Percentiles rank a stretch among this genome's conserved stretches.
Conservation (phyloP, 305 asterid genomes). For the Solanum hybrid region DNA sequence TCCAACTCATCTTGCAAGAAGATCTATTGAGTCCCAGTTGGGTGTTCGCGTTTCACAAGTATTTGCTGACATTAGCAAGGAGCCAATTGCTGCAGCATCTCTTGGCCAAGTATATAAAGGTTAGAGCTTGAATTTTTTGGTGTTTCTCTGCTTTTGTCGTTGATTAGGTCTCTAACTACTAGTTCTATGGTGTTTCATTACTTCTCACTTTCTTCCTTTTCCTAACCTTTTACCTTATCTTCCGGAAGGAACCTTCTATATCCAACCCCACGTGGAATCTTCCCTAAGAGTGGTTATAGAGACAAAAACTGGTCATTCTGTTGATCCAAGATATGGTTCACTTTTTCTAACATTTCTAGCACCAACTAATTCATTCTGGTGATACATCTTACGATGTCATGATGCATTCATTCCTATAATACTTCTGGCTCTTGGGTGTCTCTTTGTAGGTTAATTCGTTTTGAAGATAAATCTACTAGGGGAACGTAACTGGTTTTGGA, state of each 20-base stretch:
- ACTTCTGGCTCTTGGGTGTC: neutral
- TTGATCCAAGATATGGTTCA: neutral
- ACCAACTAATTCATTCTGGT: neutral
- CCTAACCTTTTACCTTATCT: neutral
- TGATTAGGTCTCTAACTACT: neutral
- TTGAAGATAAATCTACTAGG: neutral
- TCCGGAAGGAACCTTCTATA: neutral
- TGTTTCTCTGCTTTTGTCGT: neutral
- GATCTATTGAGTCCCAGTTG: slow-evolving; percentile 76
- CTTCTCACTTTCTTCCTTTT: neutral
- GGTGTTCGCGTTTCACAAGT: slow-evolving; percentile 72
- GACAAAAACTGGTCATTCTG: neutral
- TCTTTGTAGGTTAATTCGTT: neutral
- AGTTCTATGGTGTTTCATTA: neutral
- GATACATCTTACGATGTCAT: neutral
- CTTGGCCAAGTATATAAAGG: slow-evolving; percentile 98
- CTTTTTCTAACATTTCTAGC: neutral
- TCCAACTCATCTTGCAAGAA: slow-evolving; percentile 68
- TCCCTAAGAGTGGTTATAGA: neutral
- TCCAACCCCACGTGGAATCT: neutral
- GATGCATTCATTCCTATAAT: neutral
- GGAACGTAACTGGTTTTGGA: neutral
- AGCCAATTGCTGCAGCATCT: slow-evolving; percentile 98
- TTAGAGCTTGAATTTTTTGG: slow-evolving; percentile 18
- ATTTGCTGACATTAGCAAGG: slow-evolving; percentile 84